phyloP scores from a whole-genome alignment of 2,329 filamentous ascomycete species.

The Cladorrhinum sp. region DNA sequence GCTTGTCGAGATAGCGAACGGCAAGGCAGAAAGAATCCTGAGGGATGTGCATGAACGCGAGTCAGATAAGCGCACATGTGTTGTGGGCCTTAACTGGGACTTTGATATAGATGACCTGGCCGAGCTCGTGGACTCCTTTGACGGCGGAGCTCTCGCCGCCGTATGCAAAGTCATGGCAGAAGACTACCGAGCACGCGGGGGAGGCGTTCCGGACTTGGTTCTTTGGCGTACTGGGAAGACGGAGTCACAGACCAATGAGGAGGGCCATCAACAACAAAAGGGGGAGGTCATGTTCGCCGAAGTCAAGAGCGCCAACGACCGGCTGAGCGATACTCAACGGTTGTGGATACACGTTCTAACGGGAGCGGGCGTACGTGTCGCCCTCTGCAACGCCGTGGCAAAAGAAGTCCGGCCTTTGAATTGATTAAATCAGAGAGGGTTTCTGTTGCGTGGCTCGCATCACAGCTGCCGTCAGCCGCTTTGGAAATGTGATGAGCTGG shows the following conservation, averaged over 20 bases:
- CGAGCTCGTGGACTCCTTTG: conserved; percentile 76
- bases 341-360: conserved; percentile 95
- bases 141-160: conserved; percentile 73
- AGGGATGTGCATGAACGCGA: conserved; percentile 66
- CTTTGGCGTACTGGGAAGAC: conserved; percentile 63
- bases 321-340: conserved; percentile 90
- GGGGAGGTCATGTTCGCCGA: conserved; percentile 72
- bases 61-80: conserved; percentile 69
- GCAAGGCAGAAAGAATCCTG: conserved; percentile 66
- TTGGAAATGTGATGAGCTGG: conserved; percentile 4
- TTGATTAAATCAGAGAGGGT: conserved; percentile 20
- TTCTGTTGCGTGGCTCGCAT: background rate
- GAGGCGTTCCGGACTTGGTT: conserved; percentile 89
- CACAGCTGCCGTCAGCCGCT: background rate
- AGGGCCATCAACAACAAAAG: conserved; percentile 37
- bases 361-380: conserved; percentile 79
- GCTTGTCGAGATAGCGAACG: conserved; percentile 83
- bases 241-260: conserved; percentile 27
- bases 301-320: conserved; percentile 84
- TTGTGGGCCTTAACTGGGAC: conserved; percentile 90
- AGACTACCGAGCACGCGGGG: conserved; percentile 82
- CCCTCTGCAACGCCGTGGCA: conserved; percentile 67
- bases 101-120: conserved; percentile 75
- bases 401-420: conserved; percentile 47
- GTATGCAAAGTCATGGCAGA: conserved; percentile 94